Evolutionary conservation across 352 stramenopile species (phyloP).

Genomic region (Globisporangium echinulatum): DNA sequence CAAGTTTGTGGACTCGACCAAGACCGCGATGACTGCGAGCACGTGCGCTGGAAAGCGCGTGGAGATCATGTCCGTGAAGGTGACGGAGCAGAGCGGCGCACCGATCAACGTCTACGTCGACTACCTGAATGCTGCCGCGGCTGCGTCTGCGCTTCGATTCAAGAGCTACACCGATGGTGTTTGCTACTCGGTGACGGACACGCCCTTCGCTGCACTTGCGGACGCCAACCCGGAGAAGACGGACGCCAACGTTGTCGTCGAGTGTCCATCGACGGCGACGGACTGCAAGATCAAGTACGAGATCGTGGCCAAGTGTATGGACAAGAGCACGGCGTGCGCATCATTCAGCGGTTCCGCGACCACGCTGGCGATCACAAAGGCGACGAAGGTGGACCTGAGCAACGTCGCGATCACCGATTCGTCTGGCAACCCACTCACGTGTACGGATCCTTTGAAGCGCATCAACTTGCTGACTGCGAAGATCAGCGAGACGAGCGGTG

Average conservation of each 20-base stretch:
- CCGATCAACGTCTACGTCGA: neutral
- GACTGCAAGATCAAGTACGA: constrained; percentile 3
- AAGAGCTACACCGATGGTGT: too few relatives aligned
- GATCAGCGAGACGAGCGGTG: neutral
- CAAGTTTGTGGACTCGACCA: neutral
- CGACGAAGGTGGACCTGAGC: neutral
- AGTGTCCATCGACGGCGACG: neutral
- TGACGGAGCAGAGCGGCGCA: neutral
- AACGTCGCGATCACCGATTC: neutral
- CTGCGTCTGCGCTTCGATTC: too few relatives aligned
- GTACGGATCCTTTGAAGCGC: too few relatives aligned
- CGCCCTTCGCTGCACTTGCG: too few relatives aligned
- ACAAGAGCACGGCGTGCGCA: too few relatives aligned
- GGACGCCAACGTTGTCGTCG: neutral
- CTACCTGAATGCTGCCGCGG: too few relatives aligned
- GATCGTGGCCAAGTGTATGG: neutral
- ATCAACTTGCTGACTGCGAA: neutral
- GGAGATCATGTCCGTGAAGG: neutral
- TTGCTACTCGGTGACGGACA: too few relatives aligned
- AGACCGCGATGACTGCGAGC: neutral
- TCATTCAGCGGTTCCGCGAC: too few relatives aligned
- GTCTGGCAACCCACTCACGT: too few relatives aligned
- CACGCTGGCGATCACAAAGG: neutral
- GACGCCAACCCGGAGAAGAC: too few relatives aligned
- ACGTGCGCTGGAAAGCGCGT: neutral